phyloP scores from a whole-genome alignment of 805 yeast genomes.

The Ogataea neopini region DNA sequence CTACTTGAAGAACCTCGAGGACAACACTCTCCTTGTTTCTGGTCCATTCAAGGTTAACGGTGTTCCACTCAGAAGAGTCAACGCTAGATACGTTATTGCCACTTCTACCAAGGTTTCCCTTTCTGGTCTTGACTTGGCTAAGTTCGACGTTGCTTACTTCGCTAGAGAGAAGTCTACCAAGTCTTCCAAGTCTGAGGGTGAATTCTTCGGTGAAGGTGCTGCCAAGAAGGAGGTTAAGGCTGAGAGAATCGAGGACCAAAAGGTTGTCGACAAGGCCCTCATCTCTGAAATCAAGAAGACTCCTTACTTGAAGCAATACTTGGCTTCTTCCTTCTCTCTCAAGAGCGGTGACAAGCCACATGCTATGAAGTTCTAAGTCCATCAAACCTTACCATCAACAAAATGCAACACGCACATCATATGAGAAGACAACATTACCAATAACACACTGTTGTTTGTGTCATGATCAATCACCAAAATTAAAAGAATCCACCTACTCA shows the following conservation, averaged over 20 bases:
- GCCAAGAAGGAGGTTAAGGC: constrained; percentile 88
- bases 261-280: constrained; percentile 90
- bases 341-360: constrained; percentile 99
- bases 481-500: not conserved
- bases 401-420: constrained; percentile 3
- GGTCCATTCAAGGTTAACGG: constrained; percentile 99
- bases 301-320: constrained; percentile 95
- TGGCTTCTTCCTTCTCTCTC: constrained; percentile 92
- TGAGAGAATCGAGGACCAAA: constrained; percentile 97
- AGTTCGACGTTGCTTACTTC: constrained; percentile 92
- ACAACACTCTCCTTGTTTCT: constrained; percentile 94
- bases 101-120: constrained; percentile 90
- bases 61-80: constrained; percentile 99
- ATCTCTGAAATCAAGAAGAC: constrained; percentile 95
- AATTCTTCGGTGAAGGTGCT: constrained; percentile 81
- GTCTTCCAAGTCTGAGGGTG: constrained; percentile 87
- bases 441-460: not conserved
- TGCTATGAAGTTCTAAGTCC: constrained; percentile 86
- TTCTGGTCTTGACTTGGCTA: constrained; percentile 77
- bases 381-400: constrained; percentile 14
- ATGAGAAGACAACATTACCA: constrained; percentile 1
- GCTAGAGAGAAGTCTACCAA: constrained; percentile 90
- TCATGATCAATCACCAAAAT: not conserved
- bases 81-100: constrained; percentile 98
- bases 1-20: constrained; percentile 93